These are phyloP conservation scores for Saccharomycopsis oosterbeekiorum DNA, from an alignment of 805 yeast species.

Conservation along the genomic window DNA sequence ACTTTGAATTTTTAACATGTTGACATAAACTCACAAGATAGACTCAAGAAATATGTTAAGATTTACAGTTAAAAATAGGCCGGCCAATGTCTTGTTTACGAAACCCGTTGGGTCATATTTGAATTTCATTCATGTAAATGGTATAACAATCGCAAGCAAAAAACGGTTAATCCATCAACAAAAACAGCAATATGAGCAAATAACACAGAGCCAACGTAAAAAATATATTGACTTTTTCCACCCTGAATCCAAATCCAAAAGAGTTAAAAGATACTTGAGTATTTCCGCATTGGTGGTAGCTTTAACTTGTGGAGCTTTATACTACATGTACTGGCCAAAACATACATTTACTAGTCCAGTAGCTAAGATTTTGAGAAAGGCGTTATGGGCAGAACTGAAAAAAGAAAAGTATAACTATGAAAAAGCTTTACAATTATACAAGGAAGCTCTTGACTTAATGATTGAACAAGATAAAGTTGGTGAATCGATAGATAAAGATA, in stretches of 20 bases:
- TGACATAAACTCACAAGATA: too few species aligned
- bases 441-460: constrained; percentile 63
- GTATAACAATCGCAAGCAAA: neutral
- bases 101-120: neutral
- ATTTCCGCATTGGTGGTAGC: constrained; percentile 17
- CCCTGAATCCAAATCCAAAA: neutral
- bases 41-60: neutral
- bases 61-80: neutral
- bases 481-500: constrained; percentile 19
- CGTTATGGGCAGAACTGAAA: constrained; percentile 74
- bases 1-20: too few species aligned
- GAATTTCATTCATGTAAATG: neutral
- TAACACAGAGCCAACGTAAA: neutral
- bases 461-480: constrained; percentile 25
- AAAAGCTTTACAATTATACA: constrained; percentile 60
- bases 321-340: constrained; percentile 51
- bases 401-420: constrained; percentile 45
- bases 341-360: constrained; percentile 62
- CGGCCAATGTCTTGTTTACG: neutral
- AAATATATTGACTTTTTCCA: neutral
- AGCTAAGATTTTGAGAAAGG: constrained; percentile 63
- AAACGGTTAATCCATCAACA: neutral
- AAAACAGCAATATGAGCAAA: neutral
- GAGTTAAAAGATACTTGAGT: neutral
- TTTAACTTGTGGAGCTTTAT: constrained; percentile 19